Evolutionary conservation across 805 yeast species (phyloP), one percentile per base, ranked within the genome.

Genomic region (Yueomyces sp.): DNA sequence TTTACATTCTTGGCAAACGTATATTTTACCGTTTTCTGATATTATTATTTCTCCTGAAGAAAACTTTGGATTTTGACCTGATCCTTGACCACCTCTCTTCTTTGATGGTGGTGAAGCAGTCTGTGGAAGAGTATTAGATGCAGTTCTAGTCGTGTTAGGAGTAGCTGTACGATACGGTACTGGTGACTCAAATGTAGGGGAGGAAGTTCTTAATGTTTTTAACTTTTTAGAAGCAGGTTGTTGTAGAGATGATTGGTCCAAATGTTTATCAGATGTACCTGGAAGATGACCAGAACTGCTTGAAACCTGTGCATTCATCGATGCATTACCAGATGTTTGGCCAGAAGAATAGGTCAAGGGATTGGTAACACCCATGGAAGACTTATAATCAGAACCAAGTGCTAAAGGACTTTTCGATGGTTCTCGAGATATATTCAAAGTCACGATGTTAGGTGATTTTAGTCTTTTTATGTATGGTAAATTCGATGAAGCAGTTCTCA

Each of bases 1-100:
- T 32, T 55, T 55, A 51, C 66, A 62, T 42, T 57, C 63, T 44
- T 57, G 61, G 42, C 66, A 62, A 28, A 60, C 54, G 40, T 62
- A 62, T 28, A 59, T 55, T 47, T 61, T 62, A 11, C 65, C 65
- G 40, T 53, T 55, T 36, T 60, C 62, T 5, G 62, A 57, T 9
- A 58, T 50, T 26, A 62, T 49, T 11, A 62, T 52, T 43, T 62
- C 66, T 7, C 55, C 56, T 4, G 57, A 51, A 3, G 57, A 47
- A 34, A 62, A 57, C 38, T 58, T 60, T 9, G 56, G 51, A 28
- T 49, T 55, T 36, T 56, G 55, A 29, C 5, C 5, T 34, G 6
- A 5, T 5, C 26, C 5, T 5, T 11, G 5, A 11, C n/a, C n/a
- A 9, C 5, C n/a, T 19, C n/a, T 34, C n/a, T 9, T 34, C 12